Percentiles rank a stretch among this genome's conserved stretches.
phyloP scores from a whole-genome alignment of 139 green algal species.

The Picochlorum sp. region DNA sequence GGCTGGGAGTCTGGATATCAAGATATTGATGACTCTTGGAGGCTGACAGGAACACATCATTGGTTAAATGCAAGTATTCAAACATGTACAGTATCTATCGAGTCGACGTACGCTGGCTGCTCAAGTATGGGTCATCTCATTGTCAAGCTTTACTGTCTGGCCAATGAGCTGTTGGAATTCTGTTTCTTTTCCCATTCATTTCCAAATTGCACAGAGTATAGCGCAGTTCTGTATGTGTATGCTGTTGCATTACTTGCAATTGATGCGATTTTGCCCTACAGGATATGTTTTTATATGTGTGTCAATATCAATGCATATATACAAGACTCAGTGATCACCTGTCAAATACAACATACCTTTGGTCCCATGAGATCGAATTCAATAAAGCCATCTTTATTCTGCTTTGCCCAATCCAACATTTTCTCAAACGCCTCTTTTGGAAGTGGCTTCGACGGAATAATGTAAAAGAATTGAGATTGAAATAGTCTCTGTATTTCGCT shows the following conservation, averaged over 20 bases:
- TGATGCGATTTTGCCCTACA: neutral
- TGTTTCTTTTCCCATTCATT: neutral
- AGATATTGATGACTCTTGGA: slow-evolving; percentile 1
- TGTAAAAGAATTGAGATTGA: neutral
- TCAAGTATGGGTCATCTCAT: neutral
- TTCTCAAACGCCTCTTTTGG: neutral
- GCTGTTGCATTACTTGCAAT: neutral
- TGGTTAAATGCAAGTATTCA: too few species aligned
- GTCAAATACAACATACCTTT: neutral
- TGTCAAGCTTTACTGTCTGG: neutral
- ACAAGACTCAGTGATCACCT: too few species aligned
- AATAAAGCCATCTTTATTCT: neutral
- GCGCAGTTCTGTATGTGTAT: neutral
- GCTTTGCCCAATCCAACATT: neutral
- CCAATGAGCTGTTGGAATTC: neutral
- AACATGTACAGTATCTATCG: too few species aligned
- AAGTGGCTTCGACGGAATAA: neutral
- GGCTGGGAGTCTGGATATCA: neutral
- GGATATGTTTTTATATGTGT: too few species aligned
- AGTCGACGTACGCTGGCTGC: too few species aligned
- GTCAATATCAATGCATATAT: too few species aligned
- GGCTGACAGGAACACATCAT: neutral
- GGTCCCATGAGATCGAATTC: neutral
- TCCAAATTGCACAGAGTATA: neutral
- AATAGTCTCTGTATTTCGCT: neutral